A percentile compares a stretch with the other conserved stretches of the same genome.
Evolutionary conservation across 306 rosid species (phyloP).

Genomic region (Rosa rugosa): DNA sequence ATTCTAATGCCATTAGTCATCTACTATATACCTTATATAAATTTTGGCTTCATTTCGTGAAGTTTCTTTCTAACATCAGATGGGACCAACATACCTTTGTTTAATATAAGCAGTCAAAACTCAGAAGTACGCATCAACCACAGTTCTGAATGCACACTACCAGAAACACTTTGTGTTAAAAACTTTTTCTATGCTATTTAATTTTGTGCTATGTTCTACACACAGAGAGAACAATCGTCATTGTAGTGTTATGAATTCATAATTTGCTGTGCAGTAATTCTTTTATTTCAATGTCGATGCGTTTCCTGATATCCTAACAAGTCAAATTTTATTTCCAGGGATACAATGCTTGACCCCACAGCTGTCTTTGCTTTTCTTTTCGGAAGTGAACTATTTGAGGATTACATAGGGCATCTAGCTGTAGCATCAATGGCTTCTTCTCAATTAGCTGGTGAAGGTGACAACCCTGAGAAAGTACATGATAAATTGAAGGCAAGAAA

Average conservation of each 20-base stretch:
- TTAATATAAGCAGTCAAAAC: background rate
- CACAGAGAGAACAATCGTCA: background rate
- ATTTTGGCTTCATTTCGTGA: background rate
- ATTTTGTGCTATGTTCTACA: background rate
- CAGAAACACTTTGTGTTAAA: background rate
- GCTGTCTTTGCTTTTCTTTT: conserved; percentile 86
- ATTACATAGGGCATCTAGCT: conserved; percentile 83
- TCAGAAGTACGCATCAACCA: background rate
- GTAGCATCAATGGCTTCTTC: conserved; percentile 94
- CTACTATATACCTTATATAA: background rate
- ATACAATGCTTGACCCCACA: conserved; percentile 84
- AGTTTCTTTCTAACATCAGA: background rate
- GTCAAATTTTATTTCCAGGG: conserved; percentile 48
- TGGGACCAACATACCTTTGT: background rate
- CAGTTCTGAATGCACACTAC: background rate
- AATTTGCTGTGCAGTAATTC: background rate
- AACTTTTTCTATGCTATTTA: background rate
- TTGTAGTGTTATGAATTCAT: background rate
- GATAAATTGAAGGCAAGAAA: conserved; percentile 83
- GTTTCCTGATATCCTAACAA: background rate
- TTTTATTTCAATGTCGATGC: background rate
- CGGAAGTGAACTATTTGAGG: conserved; percentile 93
- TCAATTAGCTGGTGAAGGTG: conserved; percentile 53
- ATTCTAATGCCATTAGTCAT: background rate
- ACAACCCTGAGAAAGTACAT: conserved; percentile 63